Evolutionary conservation across 2,329 filamentous ascomycete genomes (phyloP), one percentile per base, ranked within the genome.

Genomic region (Davidsoniella australis): DNA sequence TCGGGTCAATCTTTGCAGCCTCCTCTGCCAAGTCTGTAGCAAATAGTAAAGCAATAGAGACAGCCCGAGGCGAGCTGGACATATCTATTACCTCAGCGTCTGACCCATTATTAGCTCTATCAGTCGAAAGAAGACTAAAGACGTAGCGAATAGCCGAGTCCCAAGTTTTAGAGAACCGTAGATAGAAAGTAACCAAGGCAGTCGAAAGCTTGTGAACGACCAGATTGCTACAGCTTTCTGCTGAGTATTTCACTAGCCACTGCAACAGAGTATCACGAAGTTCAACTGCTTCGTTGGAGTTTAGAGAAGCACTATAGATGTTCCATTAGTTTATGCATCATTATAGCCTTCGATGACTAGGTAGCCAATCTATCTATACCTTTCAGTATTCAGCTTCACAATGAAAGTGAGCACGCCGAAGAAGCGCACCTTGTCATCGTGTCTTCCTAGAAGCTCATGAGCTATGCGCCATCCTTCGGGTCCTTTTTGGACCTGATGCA

Each of bases 331-430:
- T 17, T 17, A 23, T 20, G n/a, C 41, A 14, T 18, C 17, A 23
- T 42, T 23, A n/a, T n/a, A 23, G 14, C 7, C 29, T 17, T 41
- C n/a, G 8, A 20, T 12, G 18, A 5, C 20, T 23, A 23, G 20
- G 20, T 23, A 23, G 20, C 12, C 10, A n/a, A n/a, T 46, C 52
- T 69, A n/a, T 46, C 52, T 69, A 55, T 66, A 83, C 82, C 80
- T 85, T 60, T 91, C 85, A n/a, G 80, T 82, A 61, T 96, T 95
- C 52, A 96, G 76, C 66, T 96, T 98, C 57, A 96, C 78, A 46
- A 86, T 93, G 56, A 95, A 82, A 0, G 89, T 96, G 52, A 95
- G 71, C 26, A 88, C 89, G 12, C 86, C 91, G 61, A 94, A 94
- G 65, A 96, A 96, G 55, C 83, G 82, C 56, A 91, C 77, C 58